Percentiles rank a stretch among this genome's conserved stretches.
phyloP scores from a whole-genome alignment of 129 eudicot genomes.

The Lactuca saligna region DNA sequence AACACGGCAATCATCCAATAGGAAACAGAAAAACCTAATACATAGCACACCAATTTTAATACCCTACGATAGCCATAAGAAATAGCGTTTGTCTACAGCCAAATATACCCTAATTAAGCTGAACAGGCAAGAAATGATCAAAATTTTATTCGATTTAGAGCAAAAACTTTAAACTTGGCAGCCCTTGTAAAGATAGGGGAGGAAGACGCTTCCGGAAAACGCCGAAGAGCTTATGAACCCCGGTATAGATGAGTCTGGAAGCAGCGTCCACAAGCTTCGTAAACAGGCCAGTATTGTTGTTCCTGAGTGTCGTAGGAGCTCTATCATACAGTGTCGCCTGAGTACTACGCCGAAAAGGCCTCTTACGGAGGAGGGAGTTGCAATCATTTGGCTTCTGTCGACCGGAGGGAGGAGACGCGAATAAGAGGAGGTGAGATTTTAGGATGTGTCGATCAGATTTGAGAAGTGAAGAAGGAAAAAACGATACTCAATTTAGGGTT shows the following conservation, averaged over 20 bases:
- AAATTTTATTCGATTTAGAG: conserved; percentile 20
- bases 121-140: neutral
- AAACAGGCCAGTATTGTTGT: conserved; percentile 55
- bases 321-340: conserved; percentile 81
- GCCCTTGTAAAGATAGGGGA: conserved; percentile 32
- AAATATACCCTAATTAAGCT: conserved; percentile 6
- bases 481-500: too few relatives aligned
- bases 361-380: too few relatives aligned
- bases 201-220: conserved; percentile 65
- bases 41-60: conserved; percentile 1
- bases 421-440: too few relatives aligned
- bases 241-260: conserved; percentile 59
- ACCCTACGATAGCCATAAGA: neutral
- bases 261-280: conserved; percentile 86
- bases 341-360: conserved; percentile 43
- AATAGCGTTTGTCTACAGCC: neutral
- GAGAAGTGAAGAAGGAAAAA: too few relatives aligned
- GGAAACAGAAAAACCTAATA: neutral
- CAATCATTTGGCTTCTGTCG: too few relatives aligned
- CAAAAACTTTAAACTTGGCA: conserved; percentile 40
- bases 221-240: conserved; percentile 63
- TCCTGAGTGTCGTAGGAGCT: conserved; percentile 51
- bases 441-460: too few relatives aligned
- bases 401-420: too few relatives aligned
- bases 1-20: conserved; percentile 6